Percentiles rank a stretch among this genome's conserved stretches.
phyloP scores from a whole-genome alignment of 139 green algal species.

The Picochlorum sp. region DNA sequence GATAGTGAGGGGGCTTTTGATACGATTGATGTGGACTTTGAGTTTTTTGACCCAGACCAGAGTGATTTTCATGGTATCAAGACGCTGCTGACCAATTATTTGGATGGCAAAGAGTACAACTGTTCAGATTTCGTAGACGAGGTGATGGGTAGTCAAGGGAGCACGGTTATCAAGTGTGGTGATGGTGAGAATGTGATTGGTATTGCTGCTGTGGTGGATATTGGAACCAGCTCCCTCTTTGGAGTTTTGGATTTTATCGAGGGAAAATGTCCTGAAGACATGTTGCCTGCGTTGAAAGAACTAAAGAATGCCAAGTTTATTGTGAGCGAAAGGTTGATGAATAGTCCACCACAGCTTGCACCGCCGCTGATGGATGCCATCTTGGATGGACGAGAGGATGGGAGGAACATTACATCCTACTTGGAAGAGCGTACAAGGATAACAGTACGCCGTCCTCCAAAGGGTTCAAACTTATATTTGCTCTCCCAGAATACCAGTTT shows the following conservation, averaged over 20 bases:
- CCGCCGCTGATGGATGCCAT: constrained; percentile 74
- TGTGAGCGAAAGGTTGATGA: constrained; percentile 82
- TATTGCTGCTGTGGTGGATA: constrained; percentile 18
- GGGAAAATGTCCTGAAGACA: background rate
- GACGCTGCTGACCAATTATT: constrained; percentile 61
- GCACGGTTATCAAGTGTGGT: constrained; percentile 73
- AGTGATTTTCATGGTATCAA: constrained; percentile 80
- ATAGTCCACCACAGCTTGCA: constrained; percentile 70
- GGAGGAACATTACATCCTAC: constrained; percentile 50
- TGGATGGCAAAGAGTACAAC: constrained; percentile 65
- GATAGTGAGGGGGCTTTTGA: constrained; percentile 23
- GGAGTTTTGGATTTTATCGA: constrained; percentile 55
- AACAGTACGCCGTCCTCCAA: constrained; percentile 16
- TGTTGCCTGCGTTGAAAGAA: constrained; percentile 22
- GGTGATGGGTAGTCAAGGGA: constrained; percentile 58
- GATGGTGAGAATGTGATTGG: constrained; percentile 77
- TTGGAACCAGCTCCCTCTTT: constrained; percentile 24
- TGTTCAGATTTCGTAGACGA: constrained; percentile 58
- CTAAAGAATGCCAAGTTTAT: constrained; percentile 51
- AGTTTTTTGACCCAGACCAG: constrained; percentile 81
- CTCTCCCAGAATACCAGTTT: constrained; percentile 80
- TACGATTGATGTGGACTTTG: constrained; percentile 68
- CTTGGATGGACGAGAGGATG: constrained; percentile 61
- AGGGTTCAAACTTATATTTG: constrained; percentile 51
- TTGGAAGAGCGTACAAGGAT: constrained; percentile 56